phyloP scores from a whole-genome alignment of 768 basidiomycete species.

The Suillus lakei region DNA sequence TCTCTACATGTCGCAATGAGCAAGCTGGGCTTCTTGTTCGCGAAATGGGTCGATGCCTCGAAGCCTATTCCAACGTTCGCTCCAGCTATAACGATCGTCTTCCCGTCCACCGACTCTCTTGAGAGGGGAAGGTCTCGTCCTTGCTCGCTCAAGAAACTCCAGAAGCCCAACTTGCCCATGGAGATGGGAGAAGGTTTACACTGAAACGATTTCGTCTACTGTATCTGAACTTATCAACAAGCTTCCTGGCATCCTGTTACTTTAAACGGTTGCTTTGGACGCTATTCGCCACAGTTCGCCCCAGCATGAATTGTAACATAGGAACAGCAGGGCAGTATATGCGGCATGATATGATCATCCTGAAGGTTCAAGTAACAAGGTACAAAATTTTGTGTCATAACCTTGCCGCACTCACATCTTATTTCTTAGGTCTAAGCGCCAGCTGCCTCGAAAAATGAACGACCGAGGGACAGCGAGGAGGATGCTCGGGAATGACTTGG shows the following conservation, averaged over 20 bases:
- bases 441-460: neutral
- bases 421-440: neutral
- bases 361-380: neutral
- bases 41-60: slow-evolving; percentile 37
- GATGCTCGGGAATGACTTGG: too few relatives aligned
- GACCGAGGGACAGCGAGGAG: neutral
- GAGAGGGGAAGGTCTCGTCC: slow-evolving; percentile 16
- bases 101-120: slow-evolving; percentile 38
- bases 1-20: slow-evolving; percentile 41
- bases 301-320: neutral
- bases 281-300: neutral
- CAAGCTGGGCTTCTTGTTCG: slow-evolving; percentile 33
- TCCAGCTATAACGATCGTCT: slow-evolving; percentile 54
- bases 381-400: neutral
- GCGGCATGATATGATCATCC: neutral
- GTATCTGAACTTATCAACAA: neutral
- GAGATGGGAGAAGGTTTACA: neutral
- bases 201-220: neutral
- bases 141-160: slow-evolving; percentile 30
- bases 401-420: neutral
- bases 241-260: neutral
- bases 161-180: slow-evolving; percentile 17
- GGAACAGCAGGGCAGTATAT: neutral
- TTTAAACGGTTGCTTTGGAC: neutral
- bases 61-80: slow-evolving; percentile 50